Base-by-base conservation (phyloP, 2,329 filamentous ascomycete species). In the Aspergillus novofumigatus region DNA sequence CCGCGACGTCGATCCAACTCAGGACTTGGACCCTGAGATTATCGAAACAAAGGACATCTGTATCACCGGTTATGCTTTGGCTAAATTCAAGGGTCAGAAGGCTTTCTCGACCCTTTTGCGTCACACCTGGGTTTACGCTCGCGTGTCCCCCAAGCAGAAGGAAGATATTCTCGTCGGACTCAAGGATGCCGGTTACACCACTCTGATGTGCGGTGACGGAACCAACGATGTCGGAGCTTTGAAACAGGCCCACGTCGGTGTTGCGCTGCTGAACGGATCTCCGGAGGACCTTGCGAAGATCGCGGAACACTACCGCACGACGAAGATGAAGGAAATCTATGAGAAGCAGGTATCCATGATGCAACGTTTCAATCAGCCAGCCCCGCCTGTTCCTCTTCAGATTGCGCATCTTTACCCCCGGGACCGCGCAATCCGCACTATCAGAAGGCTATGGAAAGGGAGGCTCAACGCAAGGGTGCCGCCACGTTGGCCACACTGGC, bases 291-390 rank as follows among this genome's bases (percentile, higher is more conserved):
- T 99, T 54, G 88, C 87, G 56, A 92, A 88, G 72, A 99, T 99
- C 67, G 88, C 90, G 26, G 94, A 97, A 70, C 92, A 99, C 75
- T 88, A 89, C 69, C 89, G 94, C 66, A 96, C 92, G 74, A 96
- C 89, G 44, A 96, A 92, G 82, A 95, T 99, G 90, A 97, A 97
- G 82, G 92, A 97, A 63, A 85, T 99, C 62, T 99, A 99, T 73
- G 91, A 97, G 79, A 97, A 99, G 81, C 94, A 99, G 74, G 84
- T 89, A 56, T 81, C 87, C 49, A 83, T 99, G 73, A 97, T 99
- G 91, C 85, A 89, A 71, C 86, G 93, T 62, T 99, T 97, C 83
- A 96, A 96, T 73, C 92, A 97, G 75, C 91, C 92, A 14, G 75
- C 86, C 1, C 94, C 94, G n/a, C 94, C 94, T 0, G 90, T 97